These are phyloP conservation scores for Rhododendron molle DNA, from an alignment of 148 eudicot species.

Conservation along the genomic window DNA sequence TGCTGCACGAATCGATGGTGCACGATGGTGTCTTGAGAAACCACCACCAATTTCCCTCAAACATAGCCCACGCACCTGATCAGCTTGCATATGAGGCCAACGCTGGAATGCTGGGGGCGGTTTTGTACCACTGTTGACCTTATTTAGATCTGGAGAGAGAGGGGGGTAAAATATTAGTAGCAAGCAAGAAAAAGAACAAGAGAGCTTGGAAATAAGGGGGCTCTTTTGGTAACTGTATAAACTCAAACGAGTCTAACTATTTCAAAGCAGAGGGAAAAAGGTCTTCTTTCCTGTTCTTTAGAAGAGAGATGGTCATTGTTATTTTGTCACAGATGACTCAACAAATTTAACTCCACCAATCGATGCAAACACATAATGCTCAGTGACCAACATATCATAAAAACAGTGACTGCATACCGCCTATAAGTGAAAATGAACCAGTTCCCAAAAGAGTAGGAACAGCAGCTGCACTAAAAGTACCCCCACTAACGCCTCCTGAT, in stretches of 20 bases:
- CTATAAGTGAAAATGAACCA: slow-evolving; percentile 82
- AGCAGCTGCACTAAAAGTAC: slow-evolving; percentile 68
- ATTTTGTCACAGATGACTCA: not conserved
- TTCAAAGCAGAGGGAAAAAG: not conserved
- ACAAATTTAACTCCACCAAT: not conserved
- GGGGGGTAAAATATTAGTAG: not conserved
- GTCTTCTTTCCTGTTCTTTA: not conserved
- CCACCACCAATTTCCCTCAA: slow-evolving; percentile 99
- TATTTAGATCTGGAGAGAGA: slow-evolving; percentile 40
- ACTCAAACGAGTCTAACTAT: not conserved
- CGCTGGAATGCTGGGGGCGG: slow-evolving; percentile 63
- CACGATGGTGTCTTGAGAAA: slow-evolving; percentile 86
- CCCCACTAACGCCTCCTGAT: slow-evolving; percentile 37
- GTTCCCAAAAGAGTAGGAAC: slow-evolving; percentile 91
- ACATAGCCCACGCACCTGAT: slow-evolving; percentile 79
- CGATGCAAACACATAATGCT: not conserved
- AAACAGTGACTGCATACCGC: slow-evolving; percentile 36
- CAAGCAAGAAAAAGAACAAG: not conserved
- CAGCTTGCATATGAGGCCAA: slow-evolving; percentile 92
- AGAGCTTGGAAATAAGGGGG: not conserved
- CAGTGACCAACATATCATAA: not conserved
- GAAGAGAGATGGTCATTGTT: not conserved
- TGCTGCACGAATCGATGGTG: slow-evolving; percentile 84
- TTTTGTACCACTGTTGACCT: slow-evolving; percentile 26
- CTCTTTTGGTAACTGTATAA: not conserved